phyloP scores from a whole-genome alignment of 805 yeast species.

The Ogataea paradorogensis region DNA sequence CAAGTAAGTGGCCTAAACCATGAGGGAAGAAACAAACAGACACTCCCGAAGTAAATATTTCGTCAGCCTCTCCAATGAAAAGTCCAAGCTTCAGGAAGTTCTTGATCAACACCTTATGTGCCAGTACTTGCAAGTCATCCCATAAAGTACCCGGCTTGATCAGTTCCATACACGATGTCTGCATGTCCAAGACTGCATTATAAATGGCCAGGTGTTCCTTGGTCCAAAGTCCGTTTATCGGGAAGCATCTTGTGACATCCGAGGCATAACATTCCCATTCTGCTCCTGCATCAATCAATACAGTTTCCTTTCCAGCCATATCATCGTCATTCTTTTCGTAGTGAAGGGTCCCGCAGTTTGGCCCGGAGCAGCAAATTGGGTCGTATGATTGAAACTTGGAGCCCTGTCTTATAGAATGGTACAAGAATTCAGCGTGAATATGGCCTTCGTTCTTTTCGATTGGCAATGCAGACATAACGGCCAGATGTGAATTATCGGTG shows the following conservation, averaged over 20 bases:
- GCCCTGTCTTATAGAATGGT: constrained; percentile 92
- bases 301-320: constrained; percentile 54
- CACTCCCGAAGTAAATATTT: constrained; percentile 65
- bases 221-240: constrained; percentile 86
- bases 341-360: constrained; percentile 87
- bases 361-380: constrained; percentile 94
- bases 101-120: constrained; percentile 75
- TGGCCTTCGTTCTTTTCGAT: constrained; percentile 87
- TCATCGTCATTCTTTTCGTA: constrained; percentile 78
- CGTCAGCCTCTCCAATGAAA: constrained; percentile 55
- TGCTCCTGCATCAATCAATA: constrained; percentile 94
- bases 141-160: constrained; percentile 81
- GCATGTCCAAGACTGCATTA: constrained; percentile 80
- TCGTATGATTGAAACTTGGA: constrained; percentile 87
- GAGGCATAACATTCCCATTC: constrained; percentile 93
- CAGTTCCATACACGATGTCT: constrained; percentile 59
- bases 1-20: constrained; percentile 90
- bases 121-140: constrained; percentile 79
- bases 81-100: constrained; percentile 74
- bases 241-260: constrained; percentile 95
- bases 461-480: constrained; percentile 90
- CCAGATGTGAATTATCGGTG: constrained; percentile 83
- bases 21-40: constrained; percentile 89
- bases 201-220: constrained; percentile 83
- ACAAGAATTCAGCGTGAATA: constrained; percentile 91